A percentile compares a stretch with the other conserved stretches of the same genome.
These are phyloP conservation scores for Xylariaceae sp. DNA, from an alignment of 2,329 filamentous ascomycete genomes.

Conservation along the genomic window DNA sequence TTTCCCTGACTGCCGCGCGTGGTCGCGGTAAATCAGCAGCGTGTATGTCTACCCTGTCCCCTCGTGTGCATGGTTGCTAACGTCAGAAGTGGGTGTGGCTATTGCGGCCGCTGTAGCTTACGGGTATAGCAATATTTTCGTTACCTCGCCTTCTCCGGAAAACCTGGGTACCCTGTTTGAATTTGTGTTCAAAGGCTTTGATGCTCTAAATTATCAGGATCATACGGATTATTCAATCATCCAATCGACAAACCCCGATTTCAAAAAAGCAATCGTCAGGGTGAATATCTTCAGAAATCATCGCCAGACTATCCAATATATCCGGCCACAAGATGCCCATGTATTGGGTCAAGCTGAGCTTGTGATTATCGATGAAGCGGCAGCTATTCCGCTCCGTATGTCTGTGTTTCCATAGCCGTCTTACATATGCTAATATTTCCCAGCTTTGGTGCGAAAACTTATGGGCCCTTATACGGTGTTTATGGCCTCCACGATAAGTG, in stretches of 20 bases:
- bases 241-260: constrained; percentile 96
- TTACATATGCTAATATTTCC: constrained; percentile 3
- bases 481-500: constrained; percentile 99
- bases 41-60: constrained; percentile 5
- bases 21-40: constrained; percentile 97
- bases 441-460: constrained; percentile 80
- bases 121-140: constrained; percentile 99
- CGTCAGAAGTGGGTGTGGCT: constrained; percentile 73
- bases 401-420: neutral
- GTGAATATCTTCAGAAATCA: constrained; percentile 96
- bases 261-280: constrained; percentile 97
- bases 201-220: constrained; percentile 89
- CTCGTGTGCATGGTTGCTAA: neutral
- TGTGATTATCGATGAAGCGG: constrained; percentile 95
- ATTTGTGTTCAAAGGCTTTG: constrained; percentile 97
- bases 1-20: constrained; percentile 89
- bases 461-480: constrained; percentile 98
- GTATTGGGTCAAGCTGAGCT: constrained; percentile 93
- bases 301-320: constrained; percentile 97
- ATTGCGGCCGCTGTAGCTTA: constrained; percentile 93
- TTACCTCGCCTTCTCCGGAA: constrained; percentile 95
- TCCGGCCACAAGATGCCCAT: constrained; percentile 93
- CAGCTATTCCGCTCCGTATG: constrained; percentile 80
- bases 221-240: constrained; percentile 98
- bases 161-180: constrained; percentile 99